Conservation (phyloP, 257 asterid species). For the Fraxinus anomala region DNA sequence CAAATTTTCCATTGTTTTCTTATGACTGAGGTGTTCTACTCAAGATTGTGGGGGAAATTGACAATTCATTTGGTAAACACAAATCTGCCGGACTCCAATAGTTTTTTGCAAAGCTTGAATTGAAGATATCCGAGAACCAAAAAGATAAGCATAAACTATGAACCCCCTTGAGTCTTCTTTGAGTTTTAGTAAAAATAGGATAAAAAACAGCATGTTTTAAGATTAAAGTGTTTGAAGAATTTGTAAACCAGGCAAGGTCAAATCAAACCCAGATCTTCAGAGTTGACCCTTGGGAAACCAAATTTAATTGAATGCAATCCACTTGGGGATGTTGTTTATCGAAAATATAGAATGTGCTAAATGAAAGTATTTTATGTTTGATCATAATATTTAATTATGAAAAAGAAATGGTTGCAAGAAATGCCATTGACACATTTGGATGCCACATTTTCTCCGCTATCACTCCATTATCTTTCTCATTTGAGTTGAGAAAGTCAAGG, state of each 20-base stretch:
- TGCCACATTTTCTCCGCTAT: not conserved
- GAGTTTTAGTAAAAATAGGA: not conserved
- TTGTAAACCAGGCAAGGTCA: not conserved
- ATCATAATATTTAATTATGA: not conserved
- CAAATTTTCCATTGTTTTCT: not conserved
- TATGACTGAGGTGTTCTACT: not conserved
- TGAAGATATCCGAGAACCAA: not conserved
- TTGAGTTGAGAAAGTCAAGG: not conserved
- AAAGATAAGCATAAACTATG: not conserved
- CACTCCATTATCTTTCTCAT: not conserved
- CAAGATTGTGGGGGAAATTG: not conserved
- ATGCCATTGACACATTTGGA: not conserved
- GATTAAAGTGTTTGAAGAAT: conserved; percentile 4
- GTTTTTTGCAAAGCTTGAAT: not conserved
- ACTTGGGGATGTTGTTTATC: conserved; percentile 1
- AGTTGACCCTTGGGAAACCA: not conserved
- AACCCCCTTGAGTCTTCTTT: not conserved
- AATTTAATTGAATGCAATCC: not conserved
- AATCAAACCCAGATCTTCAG: conserved; percentile 4
- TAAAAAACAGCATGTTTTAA: not conserved
- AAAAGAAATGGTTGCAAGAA: not conserved
- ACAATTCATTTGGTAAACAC: conserved; percentile 6
- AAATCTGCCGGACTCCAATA: not conserved
- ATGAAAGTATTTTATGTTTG: not conserved
- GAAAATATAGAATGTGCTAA: not conserved